Base-by-base conservation (phyloP, 2,329 filamentous ascomycete species). In the Chaetomium globosum region DNA sequence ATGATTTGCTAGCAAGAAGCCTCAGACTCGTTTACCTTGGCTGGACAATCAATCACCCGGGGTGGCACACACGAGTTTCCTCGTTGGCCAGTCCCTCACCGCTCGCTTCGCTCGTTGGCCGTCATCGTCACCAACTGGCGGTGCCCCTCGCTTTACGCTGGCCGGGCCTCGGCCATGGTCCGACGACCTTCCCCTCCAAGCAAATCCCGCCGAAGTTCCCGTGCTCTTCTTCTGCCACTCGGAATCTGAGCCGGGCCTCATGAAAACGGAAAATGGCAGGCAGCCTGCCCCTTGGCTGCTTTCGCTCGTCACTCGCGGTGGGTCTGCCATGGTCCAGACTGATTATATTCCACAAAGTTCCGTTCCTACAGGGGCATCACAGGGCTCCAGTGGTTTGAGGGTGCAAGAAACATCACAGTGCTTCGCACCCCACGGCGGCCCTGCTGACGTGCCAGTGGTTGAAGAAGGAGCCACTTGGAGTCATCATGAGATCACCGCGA, bases 251-350 rank as follows among this genome's bases (percentile, higher is more conserved):
- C 49, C 49, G 49, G 13, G 49, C 26, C 28, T 52, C 49, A 52
- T 26, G 21, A 28, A 28, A 26, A 52, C 6, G 16, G 39, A 26
- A 26, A 52, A 52, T 28, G 49, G 21, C 21, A 28, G 26, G 21
- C 49, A 52, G 12, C 21, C 26, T 30, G 4, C 46, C 46, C n/a
- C 21, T 19, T 19, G 9, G 12, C 23, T 12, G 7, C 23, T 52
- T 23, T 16, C 49, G 16, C 49, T 52, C 23, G 49, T 52, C 49
- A 52, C 49, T 52, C 10, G 49, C 49, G 23, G 26, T 52, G 49
- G 49, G 21, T 28, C 23, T 7, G 23, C 13, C 49, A 28, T 23
- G 49, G 49, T 28, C 49, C 26, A 52, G 49, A 52, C 49, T 12
- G 49, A 26, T 52, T 23, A 52, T 52, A 52, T 16, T 26, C 21